These are phyloP conservation scores for Talaromyces proteolyticus DNA, from an alignment of 495 filamentous ascomycete genomes.

Conservation along the genomic window DNA sequence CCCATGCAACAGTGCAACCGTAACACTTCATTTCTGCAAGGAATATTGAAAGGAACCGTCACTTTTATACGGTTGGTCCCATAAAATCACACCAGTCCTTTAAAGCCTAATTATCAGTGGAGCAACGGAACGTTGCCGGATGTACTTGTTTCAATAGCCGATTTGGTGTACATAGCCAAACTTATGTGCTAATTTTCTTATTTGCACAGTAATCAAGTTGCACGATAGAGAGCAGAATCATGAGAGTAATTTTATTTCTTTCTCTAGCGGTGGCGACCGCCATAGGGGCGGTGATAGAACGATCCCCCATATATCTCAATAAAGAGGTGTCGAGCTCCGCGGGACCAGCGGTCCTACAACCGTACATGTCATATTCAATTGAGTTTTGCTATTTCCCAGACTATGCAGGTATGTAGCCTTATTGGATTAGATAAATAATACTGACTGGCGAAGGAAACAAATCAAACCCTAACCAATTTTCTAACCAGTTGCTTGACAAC, in stretches of 20 bases:
- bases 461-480: slow-evolving; percentile 16
- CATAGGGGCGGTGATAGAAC: not conserved
- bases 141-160: not conserved
- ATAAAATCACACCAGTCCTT: too few species aligned
- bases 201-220: not conserved
- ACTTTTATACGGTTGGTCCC: too few species aligned
- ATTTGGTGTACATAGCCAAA: not conserved
- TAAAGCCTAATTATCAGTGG: too few species aligned
- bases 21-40: too few species aligned
- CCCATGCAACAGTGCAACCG: not conserved
- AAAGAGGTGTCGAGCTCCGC: not conserved
- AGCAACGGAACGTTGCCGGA: too few species aligned
- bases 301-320: not conserved
- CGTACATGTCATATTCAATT: slow-evolving; percentile 13
- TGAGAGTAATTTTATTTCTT: not conserved
- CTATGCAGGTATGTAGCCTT: slow-evolving; percentile 6
- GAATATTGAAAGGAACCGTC: too few species aligned
- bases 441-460: slow-evolving; percentile 12
- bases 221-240: not conserved
- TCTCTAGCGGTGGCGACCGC: not conserved
- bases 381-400: slow-evolving; percentile 20
- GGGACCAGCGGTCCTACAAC: not conserved
- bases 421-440: not conserved
- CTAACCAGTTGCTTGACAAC: slow-evolving; percentile 13
- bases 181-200: not conserved